Percentiles rank a stretch among this genome's conserved stretches.
phyloP scores from a whole-genome alignment of 305 asterid species.

The Fraxinus baroniana region DNA sequence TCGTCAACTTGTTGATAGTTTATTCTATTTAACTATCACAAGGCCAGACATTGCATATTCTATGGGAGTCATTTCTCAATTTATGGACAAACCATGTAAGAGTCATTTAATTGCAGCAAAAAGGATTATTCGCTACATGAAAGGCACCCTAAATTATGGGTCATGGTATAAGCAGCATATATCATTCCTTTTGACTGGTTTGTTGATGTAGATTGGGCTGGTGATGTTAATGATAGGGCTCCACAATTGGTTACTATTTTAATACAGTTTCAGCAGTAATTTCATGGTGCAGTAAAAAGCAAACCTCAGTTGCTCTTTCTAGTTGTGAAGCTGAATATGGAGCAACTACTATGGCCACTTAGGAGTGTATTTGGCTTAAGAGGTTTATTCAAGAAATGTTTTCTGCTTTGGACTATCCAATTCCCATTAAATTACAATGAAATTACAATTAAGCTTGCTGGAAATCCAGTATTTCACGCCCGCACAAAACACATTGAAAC shows the following conservation, averaged over 20 bases:
- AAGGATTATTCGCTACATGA: background rate
- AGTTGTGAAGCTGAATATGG: background rate
- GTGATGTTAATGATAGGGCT: background rate
- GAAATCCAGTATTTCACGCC: background rate
- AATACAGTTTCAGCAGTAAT: background rate
- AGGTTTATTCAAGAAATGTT: background rate
- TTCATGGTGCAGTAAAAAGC: background rate
- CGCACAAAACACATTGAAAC: background rate
- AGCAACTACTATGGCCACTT: background rate
- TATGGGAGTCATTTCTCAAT: no score
- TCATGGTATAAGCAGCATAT: background rate
- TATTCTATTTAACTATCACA: no score
- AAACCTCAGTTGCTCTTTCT: background rate
- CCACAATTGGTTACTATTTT: background rate
- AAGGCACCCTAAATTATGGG: background rate
- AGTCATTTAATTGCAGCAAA: background rate
- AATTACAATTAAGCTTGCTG: background rate
- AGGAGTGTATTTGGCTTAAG: background rate
- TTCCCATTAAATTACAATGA: background rate
- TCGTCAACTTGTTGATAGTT: no score
- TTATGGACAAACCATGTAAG: background rate
- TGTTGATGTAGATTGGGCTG: background rate
- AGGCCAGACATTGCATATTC: no score
- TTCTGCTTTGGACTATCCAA: background rate
- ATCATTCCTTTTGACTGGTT: background rate